phyloP scores from a whole-genome alignment of 2,329 filamentous ascomycete genomes.

The Alternaria solani region DNA sequence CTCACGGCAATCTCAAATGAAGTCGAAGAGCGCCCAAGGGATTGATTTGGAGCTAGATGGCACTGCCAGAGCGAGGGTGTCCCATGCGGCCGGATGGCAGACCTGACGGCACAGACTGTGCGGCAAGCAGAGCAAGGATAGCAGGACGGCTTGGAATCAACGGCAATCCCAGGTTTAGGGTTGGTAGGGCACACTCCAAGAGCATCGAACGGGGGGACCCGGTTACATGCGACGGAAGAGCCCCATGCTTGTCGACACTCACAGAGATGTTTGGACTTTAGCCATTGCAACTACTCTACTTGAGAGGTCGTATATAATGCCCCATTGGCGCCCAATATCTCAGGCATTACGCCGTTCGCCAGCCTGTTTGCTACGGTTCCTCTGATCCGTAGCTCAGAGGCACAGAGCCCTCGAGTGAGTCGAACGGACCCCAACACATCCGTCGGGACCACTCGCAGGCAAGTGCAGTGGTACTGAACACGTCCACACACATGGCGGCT shows the following conservation, averaged over 20 bases:
- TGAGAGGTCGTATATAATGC: conserved; percentile 42
- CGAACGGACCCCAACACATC: conserved; percentile 13
- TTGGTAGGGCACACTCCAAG: conserved; percentile 36
- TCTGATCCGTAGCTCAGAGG: conserved; percentile 35
- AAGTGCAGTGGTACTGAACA: conserved; percentile 36
- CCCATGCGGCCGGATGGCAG: conserved; percentile 38
- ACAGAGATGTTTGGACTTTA: conserved; percentile 41
- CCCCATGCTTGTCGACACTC: conserved; percentile 35
- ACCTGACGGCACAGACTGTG: conserved; percentile 38
- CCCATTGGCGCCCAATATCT: conserved; percentile 41
- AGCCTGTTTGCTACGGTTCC: conserved; percentile 33
- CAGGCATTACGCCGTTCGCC: conserved; percentile 23
- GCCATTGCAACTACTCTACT: conserved; percentile 46
- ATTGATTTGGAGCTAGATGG: conserved; percentile 32
- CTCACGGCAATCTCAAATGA: conserved; percentile 22
- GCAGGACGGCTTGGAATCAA: conserved; percentile 36
- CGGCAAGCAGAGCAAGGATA: conserved; percentile 39
- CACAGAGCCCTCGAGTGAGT: conserved; percentile 6
- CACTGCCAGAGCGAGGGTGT: conserved; percentile 38
- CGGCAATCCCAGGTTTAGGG: conserved; percentile 45
- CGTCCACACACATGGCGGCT: conserved; percentile 45
- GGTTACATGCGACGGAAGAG: conserved; percentile 38
- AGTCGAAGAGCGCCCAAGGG: conserved; percentile 28
- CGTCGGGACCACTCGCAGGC: conserved; percentile 21
- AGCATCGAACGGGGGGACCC: conserved; percentile 36